Conservation (phyloP, 2,329 filamentous ascomycete species). For the Biscogniauxia marginata region DNA sequence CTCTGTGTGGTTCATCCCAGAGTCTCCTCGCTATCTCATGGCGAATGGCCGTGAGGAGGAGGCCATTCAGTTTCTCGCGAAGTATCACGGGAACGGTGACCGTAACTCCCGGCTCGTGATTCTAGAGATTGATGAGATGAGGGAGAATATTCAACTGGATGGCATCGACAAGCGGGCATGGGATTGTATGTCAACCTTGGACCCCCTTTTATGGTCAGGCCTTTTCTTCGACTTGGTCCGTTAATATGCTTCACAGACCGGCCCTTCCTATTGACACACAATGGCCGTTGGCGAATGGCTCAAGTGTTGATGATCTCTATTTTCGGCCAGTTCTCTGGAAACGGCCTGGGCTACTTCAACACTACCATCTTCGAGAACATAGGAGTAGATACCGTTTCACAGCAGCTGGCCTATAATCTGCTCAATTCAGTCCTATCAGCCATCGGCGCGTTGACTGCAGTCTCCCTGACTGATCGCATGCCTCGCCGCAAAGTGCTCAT, state of each 20-base stretch:
- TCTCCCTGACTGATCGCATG: constrained; percentile 45
- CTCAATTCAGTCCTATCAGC: constrained; percentile 47
- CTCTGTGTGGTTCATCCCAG: constrained; percentile 40
- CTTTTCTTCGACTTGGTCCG: not conserved
- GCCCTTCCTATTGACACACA: constrained; percentile 43
- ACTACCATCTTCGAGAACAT: constrained; percentile 44
- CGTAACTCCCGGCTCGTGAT: constrained; percentile 38
- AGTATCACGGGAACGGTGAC: constrained; percentile 44
- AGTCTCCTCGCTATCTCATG: constrained; percentile 43
- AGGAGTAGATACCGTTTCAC: constrained; percentile 35
- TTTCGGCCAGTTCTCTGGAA: constrained; percentile 51
- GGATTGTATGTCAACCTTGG: constrained; percentile 39
- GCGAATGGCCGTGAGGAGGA: constrained; percentile 40
- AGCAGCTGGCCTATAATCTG: constrained; percentile 46
- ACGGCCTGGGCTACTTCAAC: constrained; percentile 52
- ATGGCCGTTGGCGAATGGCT: constrained; percentile 46
- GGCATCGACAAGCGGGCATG: constrained; percentile 47
- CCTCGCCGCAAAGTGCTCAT: constrained; percentile 46
- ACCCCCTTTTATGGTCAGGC: not conserved
- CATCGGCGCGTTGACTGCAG: constrained; percentile 43
- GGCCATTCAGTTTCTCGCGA: constrained; percentile 40
- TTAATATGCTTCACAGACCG: constrained; percentile 35
- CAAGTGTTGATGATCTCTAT: constrained; percentile 51
- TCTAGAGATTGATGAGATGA: constrained; percentile 44
- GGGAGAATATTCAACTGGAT: constrained; percentile 42